Base-by-base conservation (phyloP, 108 stramenopile species). In the Skeletonema menzelii region DNA sequence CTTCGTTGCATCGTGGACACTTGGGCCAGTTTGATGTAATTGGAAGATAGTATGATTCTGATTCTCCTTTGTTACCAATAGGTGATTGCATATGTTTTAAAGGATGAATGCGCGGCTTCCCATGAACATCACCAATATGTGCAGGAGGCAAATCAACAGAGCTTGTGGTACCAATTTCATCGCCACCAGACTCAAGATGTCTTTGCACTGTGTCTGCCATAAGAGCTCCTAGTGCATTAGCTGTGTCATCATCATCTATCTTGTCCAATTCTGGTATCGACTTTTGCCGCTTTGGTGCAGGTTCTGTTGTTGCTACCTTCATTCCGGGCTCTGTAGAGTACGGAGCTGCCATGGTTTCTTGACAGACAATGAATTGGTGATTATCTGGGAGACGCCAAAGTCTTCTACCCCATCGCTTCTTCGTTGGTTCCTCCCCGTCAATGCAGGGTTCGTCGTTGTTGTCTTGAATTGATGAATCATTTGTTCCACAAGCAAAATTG, bases 71-170 rank as follows among this genome's bases (percentile, higher is more conserved):
- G 35, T 37, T 2, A 63, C 67, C 71, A 42, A 30, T 65, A 14
- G 57, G 27, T n/a, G 59, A 57, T 26, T 73, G 65, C 73, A 69
- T 71, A 35, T 65, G 22, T 32, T 42, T 24, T 12, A 73, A 66
- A 57, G 66, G 46, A 6, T 28, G 20, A 4, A 53, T 13, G 12
- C 73, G 70, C 22, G 68, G 70, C 57, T 35, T 59, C 32, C 72
- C 77, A 8, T 78, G 65, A 10, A 73, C 77, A 8, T 78, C 71
- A 30, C 72, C 77, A 12, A 78, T 46, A 72, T 72, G 77, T 15
- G 70, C 61, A 47, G 76, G 70, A 13, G 32, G 15, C 14, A 37
- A 35, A 24, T 24, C 27, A 15, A 37, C 12, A 5, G 59, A 35
- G 31, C 31, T 58, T 13, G 14, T 30, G 20, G 15, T 22, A 31